Evolutionary conservation across 1,284 basidiomycete species (phyloP), one percentile per base, ranked within the genome.

Genomic region (Cronartium ribicola): DNA sequence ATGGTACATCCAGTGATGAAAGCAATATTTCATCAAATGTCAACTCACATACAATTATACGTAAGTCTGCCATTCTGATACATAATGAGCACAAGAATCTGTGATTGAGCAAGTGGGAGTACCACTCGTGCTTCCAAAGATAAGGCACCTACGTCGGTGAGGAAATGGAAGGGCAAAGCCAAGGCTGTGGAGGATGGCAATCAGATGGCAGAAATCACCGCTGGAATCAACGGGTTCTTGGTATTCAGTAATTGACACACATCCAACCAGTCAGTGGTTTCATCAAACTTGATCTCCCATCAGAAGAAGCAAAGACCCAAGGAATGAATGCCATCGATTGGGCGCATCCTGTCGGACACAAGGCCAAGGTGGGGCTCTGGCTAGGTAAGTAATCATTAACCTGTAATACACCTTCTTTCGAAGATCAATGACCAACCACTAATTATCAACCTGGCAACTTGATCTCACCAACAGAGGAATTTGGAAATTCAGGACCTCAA

Each of bases 231-330:
- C 29, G 62, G 63, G 2, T 72, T 72, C 55, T 72, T 63, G 17
- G 70, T 72, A 10, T 72, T 66, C 46, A 72, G 70, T 40, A 72
- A 72, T 29, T 63, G 59, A 59, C 70, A 72, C 65, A 66, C 37
- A 39, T 61, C 20, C 46, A 6, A n/a, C 37, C 70, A 22, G 11
- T 40, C 37, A 66, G 39, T 14, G 17, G 55, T 37, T 46, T 48
- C 14, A 36, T 37, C 17, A 36, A 20, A 39, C 29, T 22, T 5
- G 68, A 61, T 8, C 61, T 36, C 14, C 55, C 44, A 29, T 43
- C 44, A 5, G 55, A 62, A 20, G 55, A 64, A 22, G 29, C 29
- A 0, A 5, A n/a, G 11, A 37, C 39, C n/a, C 29, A 8, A 59
- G 60, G 43, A 40, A 72, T 66, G 46, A 55, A 72, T 57, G 70